phyloP scores from a whole-genome alignment of 495 filamentous ascomycete genomes.

The Aeminium ludgeri region DNA sequence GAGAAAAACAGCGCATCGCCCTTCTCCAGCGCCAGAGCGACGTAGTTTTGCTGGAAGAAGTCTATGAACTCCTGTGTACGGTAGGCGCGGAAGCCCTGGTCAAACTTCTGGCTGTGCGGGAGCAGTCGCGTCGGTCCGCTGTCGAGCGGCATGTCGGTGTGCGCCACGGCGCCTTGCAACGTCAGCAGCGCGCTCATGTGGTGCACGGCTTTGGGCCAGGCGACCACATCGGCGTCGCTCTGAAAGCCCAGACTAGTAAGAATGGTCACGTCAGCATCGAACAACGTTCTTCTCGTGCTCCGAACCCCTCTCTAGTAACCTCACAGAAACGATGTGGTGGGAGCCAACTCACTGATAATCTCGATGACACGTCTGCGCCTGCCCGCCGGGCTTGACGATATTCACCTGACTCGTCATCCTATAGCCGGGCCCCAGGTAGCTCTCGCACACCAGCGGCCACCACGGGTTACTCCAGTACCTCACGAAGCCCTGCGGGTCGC shows the following conservation, averaged over 20 bases:
- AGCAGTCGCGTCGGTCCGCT: slow-evolving; percentile 38
- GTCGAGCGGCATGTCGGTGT: slow-evolving; percentile 36
- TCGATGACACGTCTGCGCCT: slow-evolving; percentile 34
- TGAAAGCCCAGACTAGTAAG: slow-evolving; percentile 31
- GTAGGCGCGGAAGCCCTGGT: slow-evolving; percentile 35
- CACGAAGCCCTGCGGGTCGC: slow-evolving; percentile 31
- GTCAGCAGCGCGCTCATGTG: slow-evolving; percentile 33
- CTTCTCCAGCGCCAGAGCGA: slow-evolving; percentile 29
- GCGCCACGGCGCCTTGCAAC: slow-evolving; percentile 40
- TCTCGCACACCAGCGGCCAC: slow-evolving; percentile 28
- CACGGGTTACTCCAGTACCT: slow-evolving; percentile 39
- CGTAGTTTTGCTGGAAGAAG: slow-evolving; percentile 32
- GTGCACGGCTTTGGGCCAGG: slow-evolving; percentile 31
- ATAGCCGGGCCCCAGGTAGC: slow-evolving; percentile 38
- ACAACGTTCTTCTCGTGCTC: too few species aligned
- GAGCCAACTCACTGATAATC: slow-evolving; percentile 31
- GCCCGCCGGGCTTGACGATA: slow-evolving; percentile 35
- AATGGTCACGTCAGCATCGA: too few species aligned
- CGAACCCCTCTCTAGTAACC: too few species aligned
- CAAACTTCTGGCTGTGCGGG: slow-evolving; percentile 36
- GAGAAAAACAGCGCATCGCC: slow-evolving; percentile 43
- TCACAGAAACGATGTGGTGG: too few species aligned
- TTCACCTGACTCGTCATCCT: slow-evolving; percentile 40
- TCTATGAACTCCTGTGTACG: slow-evolving; percentile 29
- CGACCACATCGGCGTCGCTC: slow-evolving; percentile 21